Base-by-base conservation (phyloP, 2,329 filamentous ascomycete genomes). In the Aureobasidium leucospermi region DNA sequence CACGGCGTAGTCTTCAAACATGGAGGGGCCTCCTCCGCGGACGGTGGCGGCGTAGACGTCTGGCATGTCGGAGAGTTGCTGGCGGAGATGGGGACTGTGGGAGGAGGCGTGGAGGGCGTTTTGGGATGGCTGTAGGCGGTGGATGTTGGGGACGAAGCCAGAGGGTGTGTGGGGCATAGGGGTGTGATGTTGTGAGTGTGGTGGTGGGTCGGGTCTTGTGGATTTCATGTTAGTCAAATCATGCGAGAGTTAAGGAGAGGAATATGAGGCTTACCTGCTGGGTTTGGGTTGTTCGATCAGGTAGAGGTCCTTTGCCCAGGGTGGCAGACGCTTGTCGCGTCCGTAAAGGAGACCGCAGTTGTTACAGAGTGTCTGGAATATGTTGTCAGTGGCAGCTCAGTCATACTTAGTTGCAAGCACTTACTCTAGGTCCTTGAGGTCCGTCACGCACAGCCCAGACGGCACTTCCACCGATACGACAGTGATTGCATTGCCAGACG, bases 391-490 rank as follows among this genome's bases (percentile, higher is more conserved):
- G 3, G 23, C 34, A 36, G 31, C 41, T 62, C 71, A 53, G 69
- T 66, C 51, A 41, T 42, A 53, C 11, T 52, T 58, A 8, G 60
- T 43, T 2, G 36, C 53, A 65, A 6, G 39, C 36, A 75, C 88
- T 81, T 78, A 94, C 90, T 74, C 89, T 87, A 64, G 89, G 83
- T 58, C 92, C 93, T 58, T 83, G 79, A 13, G 94, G 94, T 28
- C 94, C 94, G 74, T 97, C 92, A 67, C 94, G 81, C 3, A 97
- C 93, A 51, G 90, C 92, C 94, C 94, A 99, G 8, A 96, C 90
- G 31, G 90, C 88, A 51, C 87, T 87, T 15, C 93, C 94, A 85
- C 89, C 93, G 36, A 96, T 85, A 62, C 81, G 81, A 73, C 94
- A 99, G 73, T 97, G 93, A 46, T 79, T 79, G 75, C 94, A 99